Evolutionary conservation across 2,329 filamentous ascomycete species (phyloP), one percentile per base, ranked within the genome.

Genomic region (Diaporthe destruens): DNA sequence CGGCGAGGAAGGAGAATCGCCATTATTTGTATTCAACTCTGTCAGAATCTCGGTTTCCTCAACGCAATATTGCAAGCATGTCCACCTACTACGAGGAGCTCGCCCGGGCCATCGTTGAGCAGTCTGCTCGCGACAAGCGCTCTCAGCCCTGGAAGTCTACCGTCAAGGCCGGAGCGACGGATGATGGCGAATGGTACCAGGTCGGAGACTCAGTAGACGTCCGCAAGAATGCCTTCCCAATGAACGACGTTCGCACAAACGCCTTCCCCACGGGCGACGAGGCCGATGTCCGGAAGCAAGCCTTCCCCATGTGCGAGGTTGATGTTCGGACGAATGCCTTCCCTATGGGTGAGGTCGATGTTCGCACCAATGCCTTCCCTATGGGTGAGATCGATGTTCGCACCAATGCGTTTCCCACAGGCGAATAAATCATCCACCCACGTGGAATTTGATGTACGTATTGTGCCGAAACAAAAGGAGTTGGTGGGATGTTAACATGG

Each of bases 61-160:
- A 12, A 0, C 5, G 2, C 39, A 16, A 8, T 66, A 14, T 18
- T 12, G 1, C 6, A n/a, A 42, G 20, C 18, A 67, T 67, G 63
- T 42, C 63, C 14, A 53, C n/a, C 32, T 54, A 54, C 29, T 42
- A 54, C 47, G 63, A 54, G 63, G 6, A 6, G 1, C 39, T 67
- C 14, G 63, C 63, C 14, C 36, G 42, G 4, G 34, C 63, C 34
- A 42, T 54, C 23, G 36, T 54, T 25, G 63, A 42, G 49, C 63
- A 67, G 32, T 49, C 47, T 3, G 47, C 63, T 29, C 47, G 29
- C 12, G 63, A 67, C 9, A 67, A 29, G 8, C 63, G 63, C n/a
- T 11, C 47, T 54, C 63, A 67, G 34, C 63, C 63, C 3, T 67
- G 63, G 63, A 67, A 54, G 32, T 12, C 3, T n/a, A 36, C 49